Base-by-base conservation (phyloP, 495 filamentous ascomycete genomes). In the Aspergillus steynii region DNA sequence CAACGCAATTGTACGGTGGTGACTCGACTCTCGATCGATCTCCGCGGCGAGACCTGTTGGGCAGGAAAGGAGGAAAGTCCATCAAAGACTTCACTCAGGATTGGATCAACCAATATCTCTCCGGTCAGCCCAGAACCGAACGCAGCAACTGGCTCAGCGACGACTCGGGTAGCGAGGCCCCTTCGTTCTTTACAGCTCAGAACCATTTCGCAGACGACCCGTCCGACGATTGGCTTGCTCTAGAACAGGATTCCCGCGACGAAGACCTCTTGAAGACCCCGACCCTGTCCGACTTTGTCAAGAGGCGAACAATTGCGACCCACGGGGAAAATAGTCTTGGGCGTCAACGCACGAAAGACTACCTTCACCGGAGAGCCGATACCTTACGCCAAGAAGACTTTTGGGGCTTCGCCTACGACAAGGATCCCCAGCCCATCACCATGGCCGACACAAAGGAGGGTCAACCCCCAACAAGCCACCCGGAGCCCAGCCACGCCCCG, bases 91-190 rank as follows among this genome's bases (percentile, higher is more conserved):
- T 90, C 56, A 91, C 88, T 1, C 85, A 90, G 67, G 88, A 89
- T 77, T 92, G 89, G 89, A 88, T 92, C 61, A 85, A 89, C 46
- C 86, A 89, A 63, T 88, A 90, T 63, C 85, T 89, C 6, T 82
- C 84, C 9, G 81, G 83, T 62, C 84, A 85, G 63, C 77, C 77
- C 48, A 74, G 82, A 47, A 82, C 83, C 55, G 89, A 91, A 70
- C 81, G 83, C 55, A 83, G 82, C 46, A 85, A 88, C 70, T 92
- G 89, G 89, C 72, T 89, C 49, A 92, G 88, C 66, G 89, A 92
- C 87, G 87, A 88, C 62, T 83, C 85, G 29, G 86, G 84, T 66
- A 77, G 78, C 50, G 78, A 81, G 50, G 75, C 78, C 6, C 78
- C 77, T 0, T 81, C 78, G 3, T 80, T 79, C 59, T 69, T 77